phyloP scores from a whole-genome alignment of 2,329 filamentous ascomycete species.

The Sporothrix inflata region DNA sequence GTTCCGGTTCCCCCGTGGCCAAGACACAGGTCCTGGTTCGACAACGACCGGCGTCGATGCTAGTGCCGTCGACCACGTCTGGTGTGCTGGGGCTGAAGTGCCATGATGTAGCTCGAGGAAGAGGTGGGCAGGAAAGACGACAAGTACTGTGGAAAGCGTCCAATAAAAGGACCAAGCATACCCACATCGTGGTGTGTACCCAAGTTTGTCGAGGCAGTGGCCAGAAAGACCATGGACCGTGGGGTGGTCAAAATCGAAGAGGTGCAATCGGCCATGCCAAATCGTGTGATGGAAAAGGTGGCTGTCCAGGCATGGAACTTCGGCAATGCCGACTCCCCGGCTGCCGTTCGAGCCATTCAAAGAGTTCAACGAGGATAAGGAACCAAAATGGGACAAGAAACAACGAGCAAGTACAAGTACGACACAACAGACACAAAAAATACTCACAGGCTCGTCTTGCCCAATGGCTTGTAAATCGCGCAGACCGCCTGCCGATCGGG shows the following conservation, averaged over 20 bases:
- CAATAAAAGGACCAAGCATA: neutral
- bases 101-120: neutral
- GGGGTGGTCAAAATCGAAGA: too few species aligned
- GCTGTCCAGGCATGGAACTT: neutral
- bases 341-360: neutral
- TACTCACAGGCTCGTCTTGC: neutral
- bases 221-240: too few species aligned
- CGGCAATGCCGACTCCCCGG: neutral
- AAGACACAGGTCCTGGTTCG: constrained; percentile 23
- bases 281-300: neutral
- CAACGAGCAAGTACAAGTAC: neutral
- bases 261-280: too few species aligned
- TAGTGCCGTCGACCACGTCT: neutral
- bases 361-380: neutral
- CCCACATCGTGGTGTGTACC: constrained; percentile 13
- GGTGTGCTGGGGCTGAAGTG: neutral
- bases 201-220: too few species aligned
- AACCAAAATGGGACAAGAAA: neutral
- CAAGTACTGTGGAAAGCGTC: neutral
- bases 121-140: too few species aligned
- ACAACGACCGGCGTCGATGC: neutral
- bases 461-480: constrained; percentile 15
- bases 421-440: neutral
- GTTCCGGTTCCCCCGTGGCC: constrained; percentile 13
- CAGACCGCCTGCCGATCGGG: neutral